Percentiles rank a stretch among this genome's conserved stretches.
These are phyloP conservation scores for Torulaspora indica DNA, from an alignment of 805 yeast species.

Conservation along the genomic window DNA sequence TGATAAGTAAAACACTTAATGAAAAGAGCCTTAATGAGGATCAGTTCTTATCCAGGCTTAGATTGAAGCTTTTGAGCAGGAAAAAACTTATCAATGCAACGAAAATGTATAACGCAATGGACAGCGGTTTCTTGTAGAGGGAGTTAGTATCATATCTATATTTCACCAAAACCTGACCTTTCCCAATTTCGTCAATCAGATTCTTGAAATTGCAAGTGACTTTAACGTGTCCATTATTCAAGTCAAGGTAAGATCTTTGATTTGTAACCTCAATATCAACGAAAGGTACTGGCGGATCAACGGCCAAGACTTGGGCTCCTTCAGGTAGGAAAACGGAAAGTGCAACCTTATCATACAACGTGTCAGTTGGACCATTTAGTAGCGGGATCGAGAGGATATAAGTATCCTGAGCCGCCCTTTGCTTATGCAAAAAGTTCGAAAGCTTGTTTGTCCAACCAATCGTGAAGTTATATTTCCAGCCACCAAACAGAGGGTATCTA, in stretches of 20 bases:
- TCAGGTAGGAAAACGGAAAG: conserved; percentile 78
- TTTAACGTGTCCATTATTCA: conserved; percentile 71
- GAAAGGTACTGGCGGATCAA: conserved; percentile 50
- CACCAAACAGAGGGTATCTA: conserved; percentile 92
- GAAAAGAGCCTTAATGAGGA: background rate
- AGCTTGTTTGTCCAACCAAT: conserved; percentile 82
- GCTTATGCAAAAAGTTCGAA: conserved; percentile 45
- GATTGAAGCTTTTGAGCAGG: conserved; percentile 44
- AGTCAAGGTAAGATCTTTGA: conserved; percentile 64
- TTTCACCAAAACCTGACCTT: conserved; percentile 51
- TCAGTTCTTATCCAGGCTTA: conserved; percentile 30
- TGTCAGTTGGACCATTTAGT: conserved; percentile 64
- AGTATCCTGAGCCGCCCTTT: conserved; percentile 40
- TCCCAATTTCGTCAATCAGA: conserved; percentile 63
- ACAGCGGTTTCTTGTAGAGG: conserved; percentile 60
- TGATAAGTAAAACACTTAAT: background rate
- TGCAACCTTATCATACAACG: conserved; percentile 58
- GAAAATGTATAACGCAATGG: conserved; percentile 58
- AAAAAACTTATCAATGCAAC: conserved; percentile 54
- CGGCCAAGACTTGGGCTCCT: conserved; percentile 59
- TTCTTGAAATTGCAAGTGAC: conserved; percentile 55
- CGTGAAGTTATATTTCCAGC: conserved; percentile 93
- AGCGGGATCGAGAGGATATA: conserved; percentile 66
- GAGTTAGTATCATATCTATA: conserved; percentile 56
- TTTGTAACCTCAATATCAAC: conserved; percentile 23